Evolutionary conservation across 352 stramenopile species (phyloP), one percentile per base, ranked within the genome.

Genomic region (Aphanomyces astaci): DNA sequence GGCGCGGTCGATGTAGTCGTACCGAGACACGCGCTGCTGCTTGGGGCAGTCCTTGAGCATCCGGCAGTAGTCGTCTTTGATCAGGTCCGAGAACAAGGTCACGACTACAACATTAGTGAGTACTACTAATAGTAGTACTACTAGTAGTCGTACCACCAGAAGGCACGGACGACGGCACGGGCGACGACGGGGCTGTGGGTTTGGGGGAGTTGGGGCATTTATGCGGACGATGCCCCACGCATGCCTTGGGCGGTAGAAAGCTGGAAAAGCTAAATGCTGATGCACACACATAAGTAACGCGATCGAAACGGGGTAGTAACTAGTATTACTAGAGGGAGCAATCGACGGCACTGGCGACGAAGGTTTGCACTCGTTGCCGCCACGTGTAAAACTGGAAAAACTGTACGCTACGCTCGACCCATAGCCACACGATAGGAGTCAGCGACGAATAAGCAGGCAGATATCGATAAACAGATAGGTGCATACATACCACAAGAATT

Each of bases 191-290:
- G 4, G 59, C 59, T 53, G 45, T 53, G n/a, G n/a, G n/a, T 24
- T 53, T 27, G 45, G 13, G 13, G 9, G 45, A n/a, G 9, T 9
- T 24, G 4, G 45, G 45, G 45, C 45, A 33, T 59, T 7, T 39
- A 25, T 15, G 30, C 22, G 51, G 7, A 13, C 13, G 10, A 55
- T 28, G 30, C 19, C 19, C 30, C 25, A 25, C 25, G 33, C 17
- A 59, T 19, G 13, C 33, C 13, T 30, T 51, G 1, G 43, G 48
- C 2, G 15, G 62, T 9, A 51, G 62, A 59, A 68, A 68, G 28
- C 62, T 68, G 7, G 62, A 68, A 68, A 68, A 68, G n/a, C 62
- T 68, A 46, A 68, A 68, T 11, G 62, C 62, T 68, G 59, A n/a
- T 43, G 7, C 15, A 7, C 9, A 30, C 17, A 36, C n/a, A n/a